Evolutionary conservation across 23 red algal genomes (phyloP).

Genomic region (Porphyridium purpureum): DNA sequence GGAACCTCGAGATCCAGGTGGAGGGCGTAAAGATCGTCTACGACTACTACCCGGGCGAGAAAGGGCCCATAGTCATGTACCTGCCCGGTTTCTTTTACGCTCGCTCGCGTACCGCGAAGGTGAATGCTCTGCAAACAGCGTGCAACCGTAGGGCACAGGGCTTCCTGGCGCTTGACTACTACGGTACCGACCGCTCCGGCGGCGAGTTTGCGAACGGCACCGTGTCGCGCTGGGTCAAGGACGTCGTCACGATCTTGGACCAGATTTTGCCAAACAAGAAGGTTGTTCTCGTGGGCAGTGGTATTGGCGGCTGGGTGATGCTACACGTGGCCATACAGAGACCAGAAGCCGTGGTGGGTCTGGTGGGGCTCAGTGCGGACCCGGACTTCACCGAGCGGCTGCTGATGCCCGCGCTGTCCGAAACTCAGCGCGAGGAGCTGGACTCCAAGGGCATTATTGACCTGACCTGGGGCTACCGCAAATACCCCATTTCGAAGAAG

Average conservation of each 20-base stretch:
- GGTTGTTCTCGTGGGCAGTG: slow-evolving; percentile 53
- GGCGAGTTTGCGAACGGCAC: slow-evolving; percentile 84
- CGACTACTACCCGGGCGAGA: slow-evolving; percentile 53
- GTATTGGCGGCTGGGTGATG: slow-evolving; percentile 88
- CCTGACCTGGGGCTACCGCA: slow-evolving; percentile 48
- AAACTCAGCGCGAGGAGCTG: slow-evolving; percentile 26
- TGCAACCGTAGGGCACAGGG: slow-evolving; percentile 44
- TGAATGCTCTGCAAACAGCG: slow-evolving; percentile 55
- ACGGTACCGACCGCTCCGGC: slow-evolving; percentile 51
- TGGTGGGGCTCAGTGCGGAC: slow-evolving; percentile 59
- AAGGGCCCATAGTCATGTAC: slow-evolving; percentile 55
- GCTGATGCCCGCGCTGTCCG: slow-evolving; percentile 30
- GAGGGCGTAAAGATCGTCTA: slow-evolving; percentile 34
- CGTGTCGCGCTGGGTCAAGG: slow-evolving; percentile 47
- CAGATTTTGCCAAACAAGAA: slow-evolving; percentile 16
- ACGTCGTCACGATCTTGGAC: slow-evolving; percentile 54
- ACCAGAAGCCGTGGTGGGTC: slow-evolving; percentile 40
- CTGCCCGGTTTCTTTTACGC: slow-evolving; percentile 73
- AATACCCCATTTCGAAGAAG: slow-evolving; percentile 69
- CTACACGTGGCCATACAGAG: slow-evolving; percentile 52
- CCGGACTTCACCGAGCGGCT: slow-evolving; percentile 92
- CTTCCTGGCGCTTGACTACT: slow-evolving; percentile 73
- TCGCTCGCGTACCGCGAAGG: slow-evolving; percentile 51
- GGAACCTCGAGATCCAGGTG: slow-evolving; percentile 17
- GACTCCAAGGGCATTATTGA: slow-evolving; percentile 40